Conservation (phyloP, 1,284 basidiomycete genomes). For the Phylloboletellus chloephorus region DNA sequence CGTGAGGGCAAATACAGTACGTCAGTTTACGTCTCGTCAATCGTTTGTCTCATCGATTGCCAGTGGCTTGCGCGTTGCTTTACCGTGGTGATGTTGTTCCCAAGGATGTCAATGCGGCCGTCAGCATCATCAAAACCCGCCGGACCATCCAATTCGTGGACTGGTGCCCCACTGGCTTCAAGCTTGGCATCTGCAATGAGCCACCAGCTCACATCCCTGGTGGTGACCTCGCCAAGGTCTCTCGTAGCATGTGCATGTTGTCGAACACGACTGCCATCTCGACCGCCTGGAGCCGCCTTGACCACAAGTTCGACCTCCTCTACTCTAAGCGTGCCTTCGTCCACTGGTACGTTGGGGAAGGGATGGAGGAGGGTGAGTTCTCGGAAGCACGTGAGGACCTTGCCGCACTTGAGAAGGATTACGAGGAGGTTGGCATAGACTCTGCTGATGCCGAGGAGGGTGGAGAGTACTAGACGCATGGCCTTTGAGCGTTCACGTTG, state of each 20-base stretch:
- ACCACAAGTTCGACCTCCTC: conserved; percentile 94
- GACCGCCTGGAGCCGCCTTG: conserved; percentile 81
- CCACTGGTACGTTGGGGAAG: conserved; percentile 95
- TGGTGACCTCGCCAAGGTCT: conserved; percentile 84
- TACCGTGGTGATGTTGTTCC: conserved; percentile 88
- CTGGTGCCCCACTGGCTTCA: conserved; percentile 90
- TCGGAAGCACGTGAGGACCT: conserved; percentile 97
- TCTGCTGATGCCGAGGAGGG: conserved; percentile 79
- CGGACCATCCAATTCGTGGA: conserved; percentile 80
- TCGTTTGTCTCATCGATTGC: conserved; percentile 10
- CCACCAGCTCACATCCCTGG: conserved; percentile 80
- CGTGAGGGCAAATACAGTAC: conserved; percentile 81
- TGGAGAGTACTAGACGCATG: conserved; percentile 58
- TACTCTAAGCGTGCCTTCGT: conserved; percentile 92
- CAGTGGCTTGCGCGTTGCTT: conserved; percentile 70
- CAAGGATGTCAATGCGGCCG: conserved; percentile 86
- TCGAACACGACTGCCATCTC: conserved; percentile 87
- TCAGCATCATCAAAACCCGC: conserved; percentile 83
- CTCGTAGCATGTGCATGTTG: conserved; percentile 86
- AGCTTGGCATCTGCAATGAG: conserved; percentile 90
- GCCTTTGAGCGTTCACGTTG: conserved; percentile 10
- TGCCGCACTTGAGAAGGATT: conserved; percentile 95
- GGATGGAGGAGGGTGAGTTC: conserved; percentile 99
- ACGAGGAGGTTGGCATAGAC: conserved; percentile 92
- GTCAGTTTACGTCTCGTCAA: conserved; percentile 23